A percentile compares a stretch with the other conserved stretches of the same genome.
phyloP scores from a whole-genome alignment of 495 filamentous ascomycete species.

The Hyaloscypha bicolor region DNA sequence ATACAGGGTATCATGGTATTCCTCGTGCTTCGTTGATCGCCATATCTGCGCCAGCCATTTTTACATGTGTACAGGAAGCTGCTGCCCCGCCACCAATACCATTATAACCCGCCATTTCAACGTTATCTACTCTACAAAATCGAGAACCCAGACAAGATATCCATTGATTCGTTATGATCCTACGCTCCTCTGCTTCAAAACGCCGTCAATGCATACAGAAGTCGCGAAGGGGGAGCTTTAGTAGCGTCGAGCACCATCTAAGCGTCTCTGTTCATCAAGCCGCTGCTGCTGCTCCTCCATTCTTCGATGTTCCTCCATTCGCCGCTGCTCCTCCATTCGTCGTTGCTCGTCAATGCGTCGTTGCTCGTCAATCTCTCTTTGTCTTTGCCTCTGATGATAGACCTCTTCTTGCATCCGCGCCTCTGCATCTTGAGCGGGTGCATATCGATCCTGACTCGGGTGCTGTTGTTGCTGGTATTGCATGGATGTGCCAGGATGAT shows the following conservation, averaged over 20 bases:
- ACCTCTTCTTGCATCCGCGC: constrained; percentile 15
- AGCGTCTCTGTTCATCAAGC: not conserved
- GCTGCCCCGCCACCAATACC: not conserved
- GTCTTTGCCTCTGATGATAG: not conserved
- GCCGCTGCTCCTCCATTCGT: constrained; percentile 14
- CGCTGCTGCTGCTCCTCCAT: not conserved
- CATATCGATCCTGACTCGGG: constrained; percentile 20
- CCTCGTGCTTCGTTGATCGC: not conserved
- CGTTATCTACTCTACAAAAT: not conserved
- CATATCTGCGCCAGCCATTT: not conserved
- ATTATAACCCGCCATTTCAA: not conserved
- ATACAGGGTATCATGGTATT: not conserved
- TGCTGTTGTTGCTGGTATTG: constrained; percentile 47
- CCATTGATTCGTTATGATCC: not conserved
- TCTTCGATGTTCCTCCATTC: not conserved
- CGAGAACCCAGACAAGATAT: not conserved
- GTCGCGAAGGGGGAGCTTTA: not conserved
- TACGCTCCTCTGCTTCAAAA: not conserved
- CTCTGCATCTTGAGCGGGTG: constrained; percentile 7
- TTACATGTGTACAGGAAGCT: not conserved
- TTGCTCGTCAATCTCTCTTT: constrained; percentile 7
- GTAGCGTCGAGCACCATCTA: not conserved
- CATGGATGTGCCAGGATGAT: constrained; percentile 34
- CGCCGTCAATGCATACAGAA: not conserved
- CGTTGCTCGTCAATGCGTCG: constrained; percentile 9